phyloP scores from a whole-genome alignment of 176 grass and related monocot species.

The Eleusine coracana region DNA sequence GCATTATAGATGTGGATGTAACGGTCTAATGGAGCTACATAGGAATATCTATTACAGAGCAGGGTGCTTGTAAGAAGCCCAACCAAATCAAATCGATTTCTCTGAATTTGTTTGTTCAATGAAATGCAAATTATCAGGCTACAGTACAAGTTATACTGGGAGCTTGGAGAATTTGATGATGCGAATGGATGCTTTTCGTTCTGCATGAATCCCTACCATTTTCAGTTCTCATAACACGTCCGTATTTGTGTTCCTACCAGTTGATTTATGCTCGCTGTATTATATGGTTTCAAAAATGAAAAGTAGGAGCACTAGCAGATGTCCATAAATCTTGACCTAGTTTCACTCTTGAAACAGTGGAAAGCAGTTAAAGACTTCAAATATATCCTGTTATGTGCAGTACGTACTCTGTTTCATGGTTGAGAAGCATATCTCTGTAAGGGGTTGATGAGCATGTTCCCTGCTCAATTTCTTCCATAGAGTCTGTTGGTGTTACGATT shows the following conservation, averaged over 20 bases:
- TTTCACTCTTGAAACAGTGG: too few relatives aligned
- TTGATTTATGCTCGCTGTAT: background rate
- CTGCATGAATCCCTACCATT: background rate
- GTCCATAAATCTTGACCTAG: too few relatives aligned
- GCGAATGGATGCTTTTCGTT: background rate
- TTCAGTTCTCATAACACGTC: background rate
- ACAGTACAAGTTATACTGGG: background rate
- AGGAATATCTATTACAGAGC: background rate
- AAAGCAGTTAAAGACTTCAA: too few relatives aligned
- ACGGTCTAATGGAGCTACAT: background rate
- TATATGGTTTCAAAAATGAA: background rate
- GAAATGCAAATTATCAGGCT: background rate
- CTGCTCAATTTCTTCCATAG: too few relatives aligned
- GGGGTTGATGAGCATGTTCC: too few relatives aligned
- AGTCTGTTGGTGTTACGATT: too few relatives aligned
- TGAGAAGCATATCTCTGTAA: too few relatives aligned
- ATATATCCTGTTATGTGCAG: too few relatives aligned
- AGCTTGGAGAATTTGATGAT: background rate
- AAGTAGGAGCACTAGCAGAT: too few relatives aligned
- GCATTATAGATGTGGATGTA: background rate
- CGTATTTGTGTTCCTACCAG: background rate
- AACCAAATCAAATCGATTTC: background rate
- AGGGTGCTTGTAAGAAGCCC: background rate
- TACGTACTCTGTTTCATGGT: too few relatives aligned
- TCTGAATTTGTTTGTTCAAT: conserved; percentile 1